Conservation (phyloP, 768 basidiomycete species). For the Lyophyllum atratum region DNA sequence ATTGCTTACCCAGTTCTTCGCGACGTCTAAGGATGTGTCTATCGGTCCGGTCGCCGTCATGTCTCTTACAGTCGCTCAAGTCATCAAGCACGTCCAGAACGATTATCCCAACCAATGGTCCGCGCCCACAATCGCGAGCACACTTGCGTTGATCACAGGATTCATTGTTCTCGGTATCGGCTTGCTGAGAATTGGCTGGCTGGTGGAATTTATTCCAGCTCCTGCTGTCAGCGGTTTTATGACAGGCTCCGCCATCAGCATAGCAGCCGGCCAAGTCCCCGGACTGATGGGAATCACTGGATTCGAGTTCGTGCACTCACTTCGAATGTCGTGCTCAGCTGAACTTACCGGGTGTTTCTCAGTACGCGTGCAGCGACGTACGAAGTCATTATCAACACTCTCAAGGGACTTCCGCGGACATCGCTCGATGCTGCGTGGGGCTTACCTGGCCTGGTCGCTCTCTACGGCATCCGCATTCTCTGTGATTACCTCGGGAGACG, state of each 20-base stretch:
- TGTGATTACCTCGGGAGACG: constrained; percentile 54
- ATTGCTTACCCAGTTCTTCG: constrained; percentile 96
- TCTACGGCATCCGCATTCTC: constrained; percentile 67
- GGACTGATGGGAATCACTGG: constrained; percentile 85
- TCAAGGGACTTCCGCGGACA: constrained; percentile 77
- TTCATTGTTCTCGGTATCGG: constrained; percentile 92
- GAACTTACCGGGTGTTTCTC: constrained; percentile 10
- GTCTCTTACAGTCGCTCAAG: constrained; percentile 84
- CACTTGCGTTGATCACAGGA: constrained; percentile 83
- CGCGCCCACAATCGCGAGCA: constrained; percentile 78
- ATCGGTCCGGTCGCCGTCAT: constrained; percentile 99
- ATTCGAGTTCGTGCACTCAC: constrained; percentile 61
- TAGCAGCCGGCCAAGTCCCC: constrained; percentile 86
- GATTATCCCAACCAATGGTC: constrained; percentile 58
- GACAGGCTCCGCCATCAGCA: constrained; percentile 97
- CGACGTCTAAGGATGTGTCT: constrained; percentile 98
- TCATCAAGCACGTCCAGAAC: constrained; percentile 67
- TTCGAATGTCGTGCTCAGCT: not conserved
- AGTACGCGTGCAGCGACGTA: constrained; percentile 88
- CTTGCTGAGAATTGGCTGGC: constrained; percentile 86
- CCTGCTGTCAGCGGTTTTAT: constrained; percentile 90
- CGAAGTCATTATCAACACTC: constrained; percentile 87
- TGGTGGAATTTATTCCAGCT: constrained; percentile 91
- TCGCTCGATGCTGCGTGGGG: constrained; percentile 90
- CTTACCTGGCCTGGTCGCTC: constrained; percentile 64